These are phyloP conservation scores for Venturia oleaginea DNA, from an alignment of 2,329 filamentous ascomycete genomes.

Conservation along the genomic window DNA sequence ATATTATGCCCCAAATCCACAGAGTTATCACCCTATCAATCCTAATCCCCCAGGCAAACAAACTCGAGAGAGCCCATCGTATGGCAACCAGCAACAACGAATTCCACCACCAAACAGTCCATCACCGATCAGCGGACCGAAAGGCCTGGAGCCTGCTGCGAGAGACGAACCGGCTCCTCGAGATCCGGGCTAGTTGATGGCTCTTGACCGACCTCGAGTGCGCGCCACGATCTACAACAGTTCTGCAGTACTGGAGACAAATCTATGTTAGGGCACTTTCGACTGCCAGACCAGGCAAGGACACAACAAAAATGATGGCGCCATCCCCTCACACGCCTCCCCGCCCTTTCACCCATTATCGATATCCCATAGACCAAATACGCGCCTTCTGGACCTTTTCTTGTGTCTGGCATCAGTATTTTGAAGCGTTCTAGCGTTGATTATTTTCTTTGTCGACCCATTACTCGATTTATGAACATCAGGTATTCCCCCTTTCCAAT, in stretches of 20 bases:
- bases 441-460: not conserved
- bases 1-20: not conserved
- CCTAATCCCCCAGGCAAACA: not conserved
- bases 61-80: not conserved
- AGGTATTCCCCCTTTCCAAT: not conserved
- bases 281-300: not conserved
- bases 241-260: not conserved
- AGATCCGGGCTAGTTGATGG: not conserved
- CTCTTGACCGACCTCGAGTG: not conserved
- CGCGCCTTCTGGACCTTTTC: not conserved
- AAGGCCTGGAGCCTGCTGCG: not conserved
- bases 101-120: not conserved
- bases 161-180: not conserved
- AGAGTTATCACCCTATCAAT: not conserved
- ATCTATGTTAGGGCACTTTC: not conserved
- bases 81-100: not conserved
- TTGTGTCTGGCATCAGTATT: not conserved
- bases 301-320: not conserved
- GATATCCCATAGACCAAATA: conserved; percentile 6
- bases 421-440: conserved; percentile 9
- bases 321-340: not conserved
- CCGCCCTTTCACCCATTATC: not conserved
- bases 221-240: not conserved
- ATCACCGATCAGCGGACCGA: not conserved
- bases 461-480: conserved; percentile 1